Percentiles rank a stretch among this genome's conserved stretches.
phyloP scores from a whole-genome alignment of 768 basidiomycete species.

The Xerocomus spinulosus region DNA sequence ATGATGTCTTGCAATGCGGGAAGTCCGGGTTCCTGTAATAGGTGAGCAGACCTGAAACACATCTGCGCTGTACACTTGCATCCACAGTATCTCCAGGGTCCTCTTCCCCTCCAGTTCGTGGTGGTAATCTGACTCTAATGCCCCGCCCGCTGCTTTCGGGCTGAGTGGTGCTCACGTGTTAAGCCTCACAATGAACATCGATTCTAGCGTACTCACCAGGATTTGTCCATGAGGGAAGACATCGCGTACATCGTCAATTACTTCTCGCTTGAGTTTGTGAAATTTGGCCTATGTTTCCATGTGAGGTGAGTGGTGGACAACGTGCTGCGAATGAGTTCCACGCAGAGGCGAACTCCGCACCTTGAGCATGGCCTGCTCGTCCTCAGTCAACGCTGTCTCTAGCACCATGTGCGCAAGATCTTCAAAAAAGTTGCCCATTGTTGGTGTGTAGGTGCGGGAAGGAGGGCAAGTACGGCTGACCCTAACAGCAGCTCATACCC shows the following conservation, averaged over 20 bases:
- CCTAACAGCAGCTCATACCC: too few species aligned
- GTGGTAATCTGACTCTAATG: conserved; percentile 20
- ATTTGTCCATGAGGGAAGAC: conserved; percentile 29
- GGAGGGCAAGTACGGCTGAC: too few species aligned
- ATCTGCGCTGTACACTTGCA: conserved; percentile 1
- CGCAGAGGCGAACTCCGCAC: conserved; percentile 5
- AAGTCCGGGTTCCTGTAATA: conserved; percentile 11
- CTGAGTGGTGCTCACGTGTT: too few species aligned
- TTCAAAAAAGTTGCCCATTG: conserved; percentile 30
- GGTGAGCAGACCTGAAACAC: background rate
- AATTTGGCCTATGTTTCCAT: conserved; percentile 22
- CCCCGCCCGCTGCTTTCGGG: conserved; percentile 24
- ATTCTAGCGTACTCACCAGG: conserved; percentile 14
- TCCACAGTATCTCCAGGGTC: background rate
- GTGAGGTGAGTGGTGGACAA: background rate
- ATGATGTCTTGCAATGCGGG: conserved; percentile 24
- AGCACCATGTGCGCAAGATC: conserved; percentile 23
- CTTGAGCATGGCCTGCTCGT: conserved; percentile 25
- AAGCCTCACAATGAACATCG: too few species aligned
- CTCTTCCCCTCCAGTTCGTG: conserved; percentile 9
- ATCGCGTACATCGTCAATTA: conserved; percentile 25
- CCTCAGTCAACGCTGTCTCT: conserved; percentile 16
- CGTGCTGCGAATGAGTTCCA: background rate
- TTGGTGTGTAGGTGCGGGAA: background rate
- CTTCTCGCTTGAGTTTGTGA: conserved; percentile 26